Percentiles rank a stretch among this genome's conserved stretches.
Evolutionary conservation across 2,329 filamentous ascomycete genomes (phyloP).

Genomic region (Aulographum hederae): DNA sequence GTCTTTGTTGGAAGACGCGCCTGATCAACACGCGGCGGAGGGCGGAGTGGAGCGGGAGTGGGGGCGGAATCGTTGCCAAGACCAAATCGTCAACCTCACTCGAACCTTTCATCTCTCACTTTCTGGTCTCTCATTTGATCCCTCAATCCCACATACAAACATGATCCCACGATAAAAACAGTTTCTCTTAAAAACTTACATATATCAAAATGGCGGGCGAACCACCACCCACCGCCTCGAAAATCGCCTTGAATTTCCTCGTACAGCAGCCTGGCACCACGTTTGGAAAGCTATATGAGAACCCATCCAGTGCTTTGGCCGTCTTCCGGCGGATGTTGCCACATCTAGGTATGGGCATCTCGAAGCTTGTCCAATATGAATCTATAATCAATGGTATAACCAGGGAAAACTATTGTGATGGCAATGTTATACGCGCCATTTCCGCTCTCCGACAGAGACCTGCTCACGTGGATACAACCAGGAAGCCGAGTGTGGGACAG

Average conservation of each 20-base stretch:
- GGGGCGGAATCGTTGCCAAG: too few species aligned
- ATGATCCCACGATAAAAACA: too few species aligned
- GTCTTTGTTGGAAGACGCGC: too few species aligned
- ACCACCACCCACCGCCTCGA: constrained; percentile 36
- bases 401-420: constrained; percentile 92
- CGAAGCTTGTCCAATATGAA: not conserved
- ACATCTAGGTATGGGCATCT: constrained; percentile 47
- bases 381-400: not conserved
- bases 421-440: constrained; percentile 78
- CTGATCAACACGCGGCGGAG: too few species aligned
- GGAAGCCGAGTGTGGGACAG: constrained; percentile 34
- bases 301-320: constrained; percentile 85
- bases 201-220: too few species aligned
- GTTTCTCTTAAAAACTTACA: too few species aligned
- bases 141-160: too few species aligned
- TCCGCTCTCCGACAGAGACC: constrained; percentile 59
- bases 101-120: too few species aligned
- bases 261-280: constrained; percentile 80
- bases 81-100: too few species aligned
- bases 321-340: constrained; percentile 96
- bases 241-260: constrained; percentile 68
- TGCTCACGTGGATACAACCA: constrained; percentile 74
- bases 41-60: too few species aligned
- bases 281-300: constrained; percentile 82
- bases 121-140: too few species aligned